Base-by-base conservation (phyloP, 352 stramenopile genomes). In the Salisapilia sapeloensis region DNA sequence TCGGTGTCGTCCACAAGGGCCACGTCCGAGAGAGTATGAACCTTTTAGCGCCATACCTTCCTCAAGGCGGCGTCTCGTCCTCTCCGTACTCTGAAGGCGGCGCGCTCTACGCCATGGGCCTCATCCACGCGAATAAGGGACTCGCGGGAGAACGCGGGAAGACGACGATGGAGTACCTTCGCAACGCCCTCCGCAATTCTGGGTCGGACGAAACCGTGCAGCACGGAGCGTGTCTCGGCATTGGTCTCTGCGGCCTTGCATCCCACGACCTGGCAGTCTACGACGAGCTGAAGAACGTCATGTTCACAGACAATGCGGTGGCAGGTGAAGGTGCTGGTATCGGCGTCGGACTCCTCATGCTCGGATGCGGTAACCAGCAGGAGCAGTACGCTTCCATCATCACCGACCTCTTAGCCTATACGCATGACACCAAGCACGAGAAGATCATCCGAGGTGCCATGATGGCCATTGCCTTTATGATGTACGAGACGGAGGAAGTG, bases 391-490 rank as follows among this genome's bases (percentile, higher is more conserved):
- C 64, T 21, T 70, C 86, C 15, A 85, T 89, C 29, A 49, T 91
- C 17, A 91, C 85, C 41, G 91, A 98, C 41, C 57, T 99, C 38
- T 60, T 98, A n/a, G 85, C 87, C 23, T 99, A 99, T 50, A 87
- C 93, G 12, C 80, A 97, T 44, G 93, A 98, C 46, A 99, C 94
- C 10, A 89, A 96, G 40, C 95, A 99, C 65, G 95, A 99, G 59
- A 99, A 99, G 56, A 99, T 99, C 48, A 99, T 98, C 45, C 90
- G 94, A 22, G 95, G 93, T 17, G 90, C 97, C 40, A 83, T 96
- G 18, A 94, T 99, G 65, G 92, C 91, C 33, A 74, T 99, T 27
- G 95, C 95, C n/a, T 65, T 99, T 6, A 97, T 97, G 54, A 94
- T 97, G 54, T 98, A 96, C 48, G 93, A 96, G 40, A 84, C 92